phyloP scores from a whole-genome alignment of 1,284 basidiomycete species.

The Ceratobasidium sp. region DNA sequence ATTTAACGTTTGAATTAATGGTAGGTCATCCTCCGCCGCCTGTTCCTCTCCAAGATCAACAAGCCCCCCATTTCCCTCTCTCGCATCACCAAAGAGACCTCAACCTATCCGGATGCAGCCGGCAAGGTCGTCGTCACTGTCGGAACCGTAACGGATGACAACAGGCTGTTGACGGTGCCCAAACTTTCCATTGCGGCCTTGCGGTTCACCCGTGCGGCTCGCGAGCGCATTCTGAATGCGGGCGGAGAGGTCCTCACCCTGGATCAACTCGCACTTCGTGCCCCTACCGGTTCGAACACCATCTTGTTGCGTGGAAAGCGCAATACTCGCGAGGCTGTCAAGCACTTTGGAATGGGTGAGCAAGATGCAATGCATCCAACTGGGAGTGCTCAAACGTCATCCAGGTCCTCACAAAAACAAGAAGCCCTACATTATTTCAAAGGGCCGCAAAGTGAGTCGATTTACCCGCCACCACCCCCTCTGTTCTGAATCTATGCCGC shows the following conservation, averaged over 20 bases:
- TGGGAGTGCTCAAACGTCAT: neutral
- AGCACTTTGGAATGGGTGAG: conserved; percentile 94
- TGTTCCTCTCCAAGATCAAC: conserved; percentile 98
- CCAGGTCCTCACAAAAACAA: conserved; percentile 87
- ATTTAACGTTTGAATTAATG: conserved; percentile 30
- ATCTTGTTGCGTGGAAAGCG: conserved; percentile 92
- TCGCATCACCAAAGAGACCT: conserved; percentile 86
- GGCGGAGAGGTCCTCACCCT: conserved; percentile 96
- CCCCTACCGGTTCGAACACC: conserved; percentile 96
- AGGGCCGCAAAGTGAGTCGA: conserved; percentile 87
- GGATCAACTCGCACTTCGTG: conserved; percentile 95
- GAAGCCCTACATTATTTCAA: conserved; percentile 93
- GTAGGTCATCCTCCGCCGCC: conserved; percentile 92
- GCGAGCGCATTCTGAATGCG: conserved; percentile 94
- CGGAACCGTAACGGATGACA: conserved; percentile 96
- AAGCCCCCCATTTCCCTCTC: conserved; percentile 96
- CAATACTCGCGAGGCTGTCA: conserved; percentile 93
- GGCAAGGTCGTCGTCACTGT: conserved; percentile 92
- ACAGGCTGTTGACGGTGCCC: conserved; percentile 88
- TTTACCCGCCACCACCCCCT: neutral
- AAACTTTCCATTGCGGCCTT: conserved; percentile 96
- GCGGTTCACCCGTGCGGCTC: conserved; percentile 92
- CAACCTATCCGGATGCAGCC: conserved; percentile 74
- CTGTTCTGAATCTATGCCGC: neutral
- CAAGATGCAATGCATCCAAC: conserved; percentile 52